Conservation (phyloP, 805 yeast genomes). For the Saturnispora halmiae region DNA sequence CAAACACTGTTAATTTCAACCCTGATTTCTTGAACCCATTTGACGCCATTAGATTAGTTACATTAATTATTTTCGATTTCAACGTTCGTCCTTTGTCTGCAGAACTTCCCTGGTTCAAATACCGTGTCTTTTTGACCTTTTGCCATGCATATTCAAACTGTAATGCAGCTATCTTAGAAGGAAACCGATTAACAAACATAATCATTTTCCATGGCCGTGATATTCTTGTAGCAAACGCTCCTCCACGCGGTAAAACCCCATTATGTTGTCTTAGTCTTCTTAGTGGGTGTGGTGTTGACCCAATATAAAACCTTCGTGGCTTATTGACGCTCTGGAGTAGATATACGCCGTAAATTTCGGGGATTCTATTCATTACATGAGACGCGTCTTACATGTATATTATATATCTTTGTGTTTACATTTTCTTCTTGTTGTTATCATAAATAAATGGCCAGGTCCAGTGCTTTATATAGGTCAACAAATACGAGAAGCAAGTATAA, state of each 20-base stretch:
- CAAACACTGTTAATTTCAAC: conserved; percentile 40
- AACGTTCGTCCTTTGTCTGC: conserved; percentile 33
- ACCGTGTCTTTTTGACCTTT: conserved; percentile 58
- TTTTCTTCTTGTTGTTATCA: not conserved
- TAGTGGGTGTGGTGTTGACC: conserved; percentile 73
- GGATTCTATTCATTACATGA: conserved; percentile 12
- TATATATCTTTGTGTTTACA: not conserved
- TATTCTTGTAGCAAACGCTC: conserved; percentile 63
- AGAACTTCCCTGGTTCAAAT: conserved; percentile 30
- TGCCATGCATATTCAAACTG: conserved; percentile 86
- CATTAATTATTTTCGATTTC: conserved; percentile 40
- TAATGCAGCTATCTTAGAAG: conserved; percentile 56
- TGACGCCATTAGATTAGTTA: conserved; percentile 35
- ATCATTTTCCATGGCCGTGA: conserved; percentile 71
- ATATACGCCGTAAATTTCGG: conserved; percentile 61
- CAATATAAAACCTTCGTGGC: conserved; percentile 58
- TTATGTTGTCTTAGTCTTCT: conserved; percentile 69
- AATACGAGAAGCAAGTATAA: conserved; percentile 22
- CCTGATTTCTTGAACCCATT: conserved; percentile 38
- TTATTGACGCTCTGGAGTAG: conserved; percentile 52
- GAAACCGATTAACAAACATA: conserved; percentile 59
- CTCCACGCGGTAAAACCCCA: conserved; percentile 54
- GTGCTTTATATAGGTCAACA: conserved; percentile 27
- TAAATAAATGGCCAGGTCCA: conserved; percentile 28
- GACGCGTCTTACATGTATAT: not conserved